Evolutionary conservation across 2,329 filamentous ascomycete genomes (phyloP).

Genomic region (Paecilomyces sp.): DNA sequence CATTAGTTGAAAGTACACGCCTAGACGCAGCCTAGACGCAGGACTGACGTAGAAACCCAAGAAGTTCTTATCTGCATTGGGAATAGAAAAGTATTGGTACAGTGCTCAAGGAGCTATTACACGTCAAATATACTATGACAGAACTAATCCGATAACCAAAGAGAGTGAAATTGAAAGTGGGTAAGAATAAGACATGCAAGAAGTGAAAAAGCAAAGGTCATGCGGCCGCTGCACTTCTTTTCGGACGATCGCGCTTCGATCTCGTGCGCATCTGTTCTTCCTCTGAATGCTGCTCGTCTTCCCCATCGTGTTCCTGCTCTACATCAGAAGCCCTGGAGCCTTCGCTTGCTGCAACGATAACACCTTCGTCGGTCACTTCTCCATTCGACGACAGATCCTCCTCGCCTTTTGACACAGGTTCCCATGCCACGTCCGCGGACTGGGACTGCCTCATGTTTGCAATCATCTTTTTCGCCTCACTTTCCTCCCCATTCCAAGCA

Average conservation of each 20-base stretch:
- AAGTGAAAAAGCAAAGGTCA: conserved; percentile 5
- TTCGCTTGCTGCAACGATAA: conserved; percentile 19
- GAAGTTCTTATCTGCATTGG: neutral
- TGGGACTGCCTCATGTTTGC: conserved; percentile 47
- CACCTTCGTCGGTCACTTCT: conserved; percentile 18
- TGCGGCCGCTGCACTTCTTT: conserved; percentile 12
- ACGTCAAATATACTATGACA: neutral
- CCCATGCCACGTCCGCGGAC: conserved; percentile 13
- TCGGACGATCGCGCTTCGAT: conserved; percentile 17
- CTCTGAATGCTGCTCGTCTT: conserved; percentile 5
- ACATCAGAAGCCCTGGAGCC: conserved; percentile 15
- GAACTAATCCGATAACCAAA: neutral
- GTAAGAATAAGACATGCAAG: neutral
- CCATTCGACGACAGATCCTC: conserved; percentile 12
- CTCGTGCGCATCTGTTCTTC: conserved; percentile 11
- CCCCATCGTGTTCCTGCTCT: conserved; percentile 8
- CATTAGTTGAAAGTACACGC: neutral
- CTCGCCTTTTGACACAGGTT: conserved; percentile 15
- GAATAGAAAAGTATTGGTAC: neutral
- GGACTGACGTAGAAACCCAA: neutral
- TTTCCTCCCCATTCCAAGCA: conserved; percentile 71
- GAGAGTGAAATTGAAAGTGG: neutral
- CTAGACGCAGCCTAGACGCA: neutral
- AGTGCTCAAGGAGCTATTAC: neutral
- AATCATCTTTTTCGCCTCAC: conserved; percentile 66